Base-by-base conservation (phyloP, 768 basidiomycete species). In the Boletus pseudo-olivaceus region DNA sequence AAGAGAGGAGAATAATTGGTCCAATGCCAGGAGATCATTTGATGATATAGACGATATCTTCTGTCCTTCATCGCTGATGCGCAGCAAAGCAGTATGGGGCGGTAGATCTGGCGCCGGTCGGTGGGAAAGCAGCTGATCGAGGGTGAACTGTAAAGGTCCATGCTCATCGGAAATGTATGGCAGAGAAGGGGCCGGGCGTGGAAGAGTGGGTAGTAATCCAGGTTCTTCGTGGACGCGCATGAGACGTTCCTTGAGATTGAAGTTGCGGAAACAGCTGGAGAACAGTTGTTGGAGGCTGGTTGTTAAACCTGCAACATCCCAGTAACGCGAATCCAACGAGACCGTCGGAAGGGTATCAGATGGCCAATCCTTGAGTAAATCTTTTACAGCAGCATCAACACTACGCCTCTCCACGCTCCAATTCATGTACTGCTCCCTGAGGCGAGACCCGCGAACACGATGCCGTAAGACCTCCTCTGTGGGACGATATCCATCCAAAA, bases 401-500 rank as follows among this genome's bases (percentile, higher is more conserved):
- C 2, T 23, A 23, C 4, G 23, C 23, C 4, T 23, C 23, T 23
- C 23, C 4, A 4, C 23, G 4, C 4, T 4, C 23, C 23, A 23
- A 4, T 23, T n/a, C 11, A 19, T 34, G 17, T 1, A 17, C n/a
- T 7, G 23, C 23, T 23, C 23, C 23, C 4, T 4, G 12, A 41
- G 5, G 23, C 20, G 43, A 30, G 10, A 5, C 8, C 7, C 23
- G 5, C 7, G 5, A 23, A 56, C 11, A 30, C 32, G 26, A 11
- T 14, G 3, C 4, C 12, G 0, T 17, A 64, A 7, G 14, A 14
- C 38, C 1, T 14, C 11, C 29, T 42, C 12, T 0, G 51, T 52
- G 1, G 60, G 62, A 17, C 30, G 29, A 29, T 62, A 64, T 29
- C 54, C 62, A 10, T 56, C 53, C 15, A n/a, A 41, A 33, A 61